A percentile compares a stretch with the other conserved stretches of the same genome.
Evolutionary conservation across 1,284 basidiomycete genomes (phyloP).

Genomic region (Tausonia pullulans): DNA sequence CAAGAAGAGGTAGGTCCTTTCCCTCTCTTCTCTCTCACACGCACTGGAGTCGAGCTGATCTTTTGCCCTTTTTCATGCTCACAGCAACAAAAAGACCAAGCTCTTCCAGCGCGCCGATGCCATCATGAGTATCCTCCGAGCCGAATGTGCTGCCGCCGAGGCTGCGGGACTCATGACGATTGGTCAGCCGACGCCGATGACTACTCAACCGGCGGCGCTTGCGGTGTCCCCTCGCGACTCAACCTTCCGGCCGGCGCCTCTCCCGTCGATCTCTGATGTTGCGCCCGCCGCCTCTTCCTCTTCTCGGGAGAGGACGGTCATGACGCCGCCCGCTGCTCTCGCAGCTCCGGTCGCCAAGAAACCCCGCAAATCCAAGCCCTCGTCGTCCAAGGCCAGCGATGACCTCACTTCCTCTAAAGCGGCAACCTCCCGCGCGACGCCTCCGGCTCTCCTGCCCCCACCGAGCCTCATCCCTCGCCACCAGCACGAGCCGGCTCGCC

Average conservation of each 20-base stretch:
- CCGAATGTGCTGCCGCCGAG: too few species aligned
- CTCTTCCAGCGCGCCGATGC: too few species aligned
- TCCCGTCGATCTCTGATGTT: background rate
- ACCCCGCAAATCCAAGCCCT: background rate
- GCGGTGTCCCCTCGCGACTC: too few species aligned
- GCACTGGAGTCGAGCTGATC: background rate
- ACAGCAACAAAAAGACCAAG: too few species aligned
- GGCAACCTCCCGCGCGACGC: background rate
- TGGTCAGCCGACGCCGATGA: too few species aligned
- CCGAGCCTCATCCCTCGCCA: background rate
- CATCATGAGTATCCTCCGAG: too few species aligned
- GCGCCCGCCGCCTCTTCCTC: background rate
- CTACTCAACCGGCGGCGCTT: too few species aligned
- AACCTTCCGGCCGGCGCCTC: too few species aligned
- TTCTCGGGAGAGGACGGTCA: too few species aligned
- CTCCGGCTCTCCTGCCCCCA: background rate
- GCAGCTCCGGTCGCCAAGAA: background rate
- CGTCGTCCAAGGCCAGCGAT: background rate
- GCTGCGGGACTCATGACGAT: too few species aligned
- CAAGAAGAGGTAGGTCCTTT: conserved; percentile 29
- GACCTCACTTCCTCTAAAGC: background rate
- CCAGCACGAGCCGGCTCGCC: background rate
- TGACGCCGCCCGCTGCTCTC: background rate
- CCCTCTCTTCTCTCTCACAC: background rate
- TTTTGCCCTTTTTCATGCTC: background rate